Conservation (phyloP, 257 asterid genomes). For the Plectranthus barbatus region DNA sequence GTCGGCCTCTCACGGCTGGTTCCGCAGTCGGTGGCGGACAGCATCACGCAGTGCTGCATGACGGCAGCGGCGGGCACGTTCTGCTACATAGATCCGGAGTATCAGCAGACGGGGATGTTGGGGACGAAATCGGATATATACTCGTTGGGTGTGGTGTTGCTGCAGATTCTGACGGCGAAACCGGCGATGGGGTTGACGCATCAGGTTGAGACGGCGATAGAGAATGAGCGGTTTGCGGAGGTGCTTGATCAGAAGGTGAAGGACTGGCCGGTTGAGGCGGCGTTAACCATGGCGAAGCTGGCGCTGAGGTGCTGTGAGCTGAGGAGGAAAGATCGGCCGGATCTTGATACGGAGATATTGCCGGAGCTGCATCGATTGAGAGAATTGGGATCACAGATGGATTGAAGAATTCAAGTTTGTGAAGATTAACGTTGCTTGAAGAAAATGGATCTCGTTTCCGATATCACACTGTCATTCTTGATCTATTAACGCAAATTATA, state of each 20-base stretch:
- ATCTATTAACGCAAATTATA: no score
- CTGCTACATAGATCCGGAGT: constrained; percentile 94
- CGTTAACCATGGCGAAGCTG: constrained; percentile 47
- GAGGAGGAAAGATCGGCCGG: constrained; percentile 75
- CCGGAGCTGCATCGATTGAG: constrained; percentile 54
- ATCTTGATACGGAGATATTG: constrained; percentile 54
- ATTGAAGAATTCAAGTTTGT: no score
- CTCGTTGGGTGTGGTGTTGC: constrained; percentile 53
- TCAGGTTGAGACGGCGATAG: constrained; percentile 52
- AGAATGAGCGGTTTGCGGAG: constrained; percentile 37
- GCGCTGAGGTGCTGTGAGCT: constrained; percentile 65
- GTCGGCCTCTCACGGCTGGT: constrained; percentile 82
- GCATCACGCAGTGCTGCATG: constrained; percentile 52
- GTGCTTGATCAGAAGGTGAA: constrained; percentile 54
- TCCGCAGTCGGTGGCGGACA: constrained; percentile 48
- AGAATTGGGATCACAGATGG: neutral
- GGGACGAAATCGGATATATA: constrained; percentile 75
- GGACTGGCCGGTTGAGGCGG: constrained; percentile 77
- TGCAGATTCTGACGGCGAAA: constrained; percentile 64
- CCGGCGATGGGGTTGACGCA: constrained; percentile 67
- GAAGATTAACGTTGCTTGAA: no score
- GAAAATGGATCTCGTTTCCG: no score
- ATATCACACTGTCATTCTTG: no score
- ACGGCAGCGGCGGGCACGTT: constrained; percentile 92
- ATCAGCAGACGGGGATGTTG: no score